These are phyloP conservation scores for Datura wrightii DNA, from an alignment of 257 asterid species.

Conservation along the genomic window DNA sequence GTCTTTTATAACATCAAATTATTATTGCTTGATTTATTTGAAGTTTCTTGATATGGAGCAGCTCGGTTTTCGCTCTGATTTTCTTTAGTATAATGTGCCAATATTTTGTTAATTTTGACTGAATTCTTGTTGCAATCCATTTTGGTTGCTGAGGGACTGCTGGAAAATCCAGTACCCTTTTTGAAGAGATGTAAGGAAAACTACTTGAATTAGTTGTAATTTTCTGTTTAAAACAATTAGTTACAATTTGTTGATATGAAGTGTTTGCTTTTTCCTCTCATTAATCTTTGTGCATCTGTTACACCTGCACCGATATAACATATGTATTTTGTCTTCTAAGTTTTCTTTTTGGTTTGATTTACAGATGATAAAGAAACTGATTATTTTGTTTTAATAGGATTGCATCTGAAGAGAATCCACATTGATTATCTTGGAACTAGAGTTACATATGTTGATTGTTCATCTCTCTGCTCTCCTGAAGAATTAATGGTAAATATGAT, in stretches of 20 bases:
- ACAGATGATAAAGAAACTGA: background rate
- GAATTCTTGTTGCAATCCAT: background rate
- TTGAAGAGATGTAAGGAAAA: background rate
- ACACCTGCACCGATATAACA: background rate
- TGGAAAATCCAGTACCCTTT: background rate
- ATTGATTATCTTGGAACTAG: background rate
- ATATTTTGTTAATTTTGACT: background rate
- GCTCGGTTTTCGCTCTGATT: background rate
- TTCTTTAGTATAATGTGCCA: background rate
- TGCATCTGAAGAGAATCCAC: conserved; percentile 29
- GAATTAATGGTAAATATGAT: background rate
- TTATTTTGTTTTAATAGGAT: conserved; percentile 24
- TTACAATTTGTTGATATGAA: background rate
- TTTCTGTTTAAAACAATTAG: background rate
- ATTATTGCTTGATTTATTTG: conserved; percentile 27
- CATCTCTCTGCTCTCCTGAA: conserved; percentile 27
- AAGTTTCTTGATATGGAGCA: conserved; percentile 12
- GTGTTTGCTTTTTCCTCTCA: background rate
- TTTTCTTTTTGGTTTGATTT: background rate
- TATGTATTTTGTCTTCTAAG: background rate
- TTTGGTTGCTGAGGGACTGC: background rate
- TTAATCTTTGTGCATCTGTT: background rate
- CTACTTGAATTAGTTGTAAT: background rate
- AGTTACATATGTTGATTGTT: conserved; percentile 16
- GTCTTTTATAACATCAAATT: conserved; percentile 23